Evolutionary conservation across 495 filamentous ascomycete genomes (phyloP), one percentile per base, ranked within the genome.

Genomic region (Trichoderma gamsii): DNA sequence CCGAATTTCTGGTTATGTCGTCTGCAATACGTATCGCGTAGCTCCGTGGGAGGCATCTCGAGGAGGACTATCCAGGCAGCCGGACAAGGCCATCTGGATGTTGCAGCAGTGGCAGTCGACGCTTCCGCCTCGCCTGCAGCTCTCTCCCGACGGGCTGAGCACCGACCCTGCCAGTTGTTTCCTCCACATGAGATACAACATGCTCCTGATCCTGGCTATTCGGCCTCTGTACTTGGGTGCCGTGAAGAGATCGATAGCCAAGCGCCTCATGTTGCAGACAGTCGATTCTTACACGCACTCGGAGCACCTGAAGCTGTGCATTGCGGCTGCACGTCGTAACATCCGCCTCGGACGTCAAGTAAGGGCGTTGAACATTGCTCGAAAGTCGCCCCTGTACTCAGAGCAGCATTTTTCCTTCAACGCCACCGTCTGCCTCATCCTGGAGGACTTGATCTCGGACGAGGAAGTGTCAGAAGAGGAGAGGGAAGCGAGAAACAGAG

Each of bases 331-430:
- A 0, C 72, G 75, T 11, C 65, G 68, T 63, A 81, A 80, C 59
- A 71, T 78, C 12, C 68, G 69, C 3, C 74, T 82, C 2, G 77
- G 69, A 4, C 66, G 70, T 1, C 65, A 66, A 25, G 12, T 69
- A 72, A 32, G 74, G 75, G 49, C 72, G 70, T 6, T 70, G 66
- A 61, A 61, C 35, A 68, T 72, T 23, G 73, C 69, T 66, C 71
- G 71, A 13, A 64, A 66, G 35, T 74, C 72, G 63, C 72, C 79
- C 12, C 71, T 78, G 18, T 66, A 77, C 56, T 70, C 75, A 12
- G 79, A 78, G 18, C 73, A 80, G 65, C 80, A 82, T 71, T 73
- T 77, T 66, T 69, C 80, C 44, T 82, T 81, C 75, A 81, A 79
- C 71, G 79, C 79, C 9, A 79, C 77, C 65, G 70, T 80, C 56